Evolutionary conservation across 257 asterid genomes (phyloP), one percentile per base, ranked within the genome.

Genomic region (Solanum habrochaites): DNA sequence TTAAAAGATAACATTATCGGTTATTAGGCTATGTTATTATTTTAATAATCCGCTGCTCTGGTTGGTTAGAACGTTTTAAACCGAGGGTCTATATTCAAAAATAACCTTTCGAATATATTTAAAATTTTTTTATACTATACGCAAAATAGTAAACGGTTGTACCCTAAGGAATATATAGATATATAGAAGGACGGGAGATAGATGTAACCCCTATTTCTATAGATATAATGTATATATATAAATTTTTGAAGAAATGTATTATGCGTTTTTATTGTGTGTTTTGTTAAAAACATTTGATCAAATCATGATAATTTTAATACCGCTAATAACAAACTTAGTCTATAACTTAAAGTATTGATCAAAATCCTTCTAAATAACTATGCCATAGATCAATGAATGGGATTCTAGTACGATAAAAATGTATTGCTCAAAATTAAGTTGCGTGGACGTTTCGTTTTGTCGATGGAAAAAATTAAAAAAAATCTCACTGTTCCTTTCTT

Each of bases 71-170:
- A 25, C 4, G 35, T 6, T 66, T 11, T 64, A 8, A 4, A 25
- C 0, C 0, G 12, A 60, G 0, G 0, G 13, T 60, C 2, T 11
- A 4, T n/a, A 4, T n/a, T 4, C 8, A 64, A 64, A 64, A 60
- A 21, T 9, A 60, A 0, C 1, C 14, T n/a, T 13, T 10, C 2
- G 3, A 2, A n/a, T 64, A 5, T 4, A n/a, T 23, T 10, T 62
- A n/a, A 0, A 3, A n/a, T 62, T 62, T 62, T 62, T 10, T 11
- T 23, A 60, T 21, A 27, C 3, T 8, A 60, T 60, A n/a, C 1
- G 29, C 29, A 27, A 27, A 27, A 27, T 27, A 5, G 11, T 47
- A 6, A 49, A 14, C 7, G 21, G 58, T 60, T 60, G 69, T n/a
- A 58, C 12, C 67, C 8, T 8, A 3, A 58, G 8, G n/a, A 7